phyloP scores from a whole-genome alignment of 1,284 basidiomycete species.

The Papiliotrema flavescens region DNA sequence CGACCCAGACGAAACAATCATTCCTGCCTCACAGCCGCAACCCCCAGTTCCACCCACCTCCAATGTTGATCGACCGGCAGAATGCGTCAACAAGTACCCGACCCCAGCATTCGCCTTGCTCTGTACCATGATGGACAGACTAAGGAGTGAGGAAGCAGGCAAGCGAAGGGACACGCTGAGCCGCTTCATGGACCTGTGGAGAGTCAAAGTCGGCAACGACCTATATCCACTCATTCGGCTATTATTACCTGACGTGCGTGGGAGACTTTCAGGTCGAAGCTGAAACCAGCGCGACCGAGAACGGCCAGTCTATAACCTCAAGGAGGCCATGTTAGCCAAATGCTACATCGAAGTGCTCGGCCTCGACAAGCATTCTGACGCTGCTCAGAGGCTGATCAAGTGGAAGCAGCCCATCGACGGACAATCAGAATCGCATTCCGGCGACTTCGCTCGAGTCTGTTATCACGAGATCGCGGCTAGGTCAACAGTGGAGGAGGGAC shows the following conservation, averaged over 20 bases:
- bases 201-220: slow-evolving; percentile 50
- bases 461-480: slow-evolving; percentile 79
- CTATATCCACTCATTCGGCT: slow-evolving; percentile 52
- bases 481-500: slow-evolving; percentile 73
- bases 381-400: slow-evolving; percentile 72
- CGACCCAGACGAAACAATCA: background rate
- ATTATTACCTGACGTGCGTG: slow-evolving; percentile 51
- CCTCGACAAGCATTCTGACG: slow-evolving; percentile 68
- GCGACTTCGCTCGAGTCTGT: slow-evolving; percentile 80
- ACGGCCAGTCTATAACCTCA: slow-evolving; percentile 81
- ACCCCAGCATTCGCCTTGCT: slow-evolving; percentile 46
- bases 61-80: slow-evolving; percentile 41
- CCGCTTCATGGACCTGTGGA: slow-evolving; percentile 46
- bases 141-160: slow-evolving; percentile 39
- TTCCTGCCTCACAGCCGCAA: slow-evolving; percentile 16
- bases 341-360: slow-evolving; percentile 84
- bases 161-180: slow-evolving; percentile 40
- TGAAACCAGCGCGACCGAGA: slow-evolving; percentile 75
- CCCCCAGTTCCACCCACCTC: slow-evolving; percentile 22
- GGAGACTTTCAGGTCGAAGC: background rate
- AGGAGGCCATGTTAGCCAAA: slow-evolving; percentile 86
- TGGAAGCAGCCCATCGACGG: slow-evolving; percentile 74
- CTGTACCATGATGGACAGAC: slow-evolving; percentile 45
- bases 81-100: slow-evolving; percentile 43
- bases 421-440: slow-evolving; percentile 50